phyloP scores from a whole-genome alignment of 169 alveolate genomes.

The Eimeria falciformis region DNA sequence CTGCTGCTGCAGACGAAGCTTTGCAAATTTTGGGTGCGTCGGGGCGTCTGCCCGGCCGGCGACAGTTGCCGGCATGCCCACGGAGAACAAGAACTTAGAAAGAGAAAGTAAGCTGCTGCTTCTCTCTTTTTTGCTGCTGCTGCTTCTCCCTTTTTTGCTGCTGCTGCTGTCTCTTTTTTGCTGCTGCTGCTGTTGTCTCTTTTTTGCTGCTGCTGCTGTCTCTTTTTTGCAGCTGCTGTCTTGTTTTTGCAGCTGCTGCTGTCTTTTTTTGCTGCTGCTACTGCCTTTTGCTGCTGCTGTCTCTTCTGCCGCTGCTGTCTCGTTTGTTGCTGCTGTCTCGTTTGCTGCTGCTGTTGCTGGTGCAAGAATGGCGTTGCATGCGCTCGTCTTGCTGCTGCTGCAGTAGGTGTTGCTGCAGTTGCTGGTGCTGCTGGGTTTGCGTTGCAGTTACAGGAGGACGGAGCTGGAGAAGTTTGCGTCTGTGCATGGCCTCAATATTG shows the following conservation, averaged over 20 bases:
- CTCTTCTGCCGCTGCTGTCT: background rate
- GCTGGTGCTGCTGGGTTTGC: conserved; percentile 39
- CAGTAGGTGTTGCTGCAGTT: background rate
- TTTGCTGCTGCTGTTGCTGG: background rate
- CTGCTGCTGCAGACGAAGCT: conserved; percentile 71
- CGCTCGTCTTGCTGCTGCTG: background rate
- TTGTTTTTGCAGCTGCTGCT: background rate
- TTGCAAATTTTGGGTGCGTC: conserved; percentile 77
- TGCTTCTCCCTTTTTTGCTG: background rate
- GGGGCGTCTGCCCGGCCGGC: conserved; percentile 74
- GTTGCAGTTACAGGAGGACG: conserved; percentile 68
- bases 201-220: background rate
- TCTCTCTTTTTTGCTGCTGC: background rate
- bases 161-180: too few species aligned
- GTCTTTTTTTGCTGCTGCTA: background rate
- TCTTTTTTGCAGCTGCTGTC: too few species aligned
- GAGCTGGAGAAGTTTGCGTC: conserved; percentile 74
- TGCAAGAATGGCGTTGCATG: background rate
- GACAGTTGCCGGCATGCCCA: conserved; percentile 79
- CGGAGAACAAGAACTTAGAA: conserved; percentile 74
- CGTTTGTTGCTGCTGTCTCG: background rate
- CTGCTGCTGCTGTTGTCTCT: too few species aligned
- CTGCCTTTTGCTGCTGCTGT: background rate
- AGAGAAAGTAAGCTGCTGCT: conserved; percentile 71
- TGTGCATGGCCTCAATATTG: conserved; percentile 58